Percentiles rank a stretch among this genome's conserved stretches.
Evolutionary conservation across 768 basidiomycete species (phyloP).

Genomic region (Tylopilus intermedius): DNA sequence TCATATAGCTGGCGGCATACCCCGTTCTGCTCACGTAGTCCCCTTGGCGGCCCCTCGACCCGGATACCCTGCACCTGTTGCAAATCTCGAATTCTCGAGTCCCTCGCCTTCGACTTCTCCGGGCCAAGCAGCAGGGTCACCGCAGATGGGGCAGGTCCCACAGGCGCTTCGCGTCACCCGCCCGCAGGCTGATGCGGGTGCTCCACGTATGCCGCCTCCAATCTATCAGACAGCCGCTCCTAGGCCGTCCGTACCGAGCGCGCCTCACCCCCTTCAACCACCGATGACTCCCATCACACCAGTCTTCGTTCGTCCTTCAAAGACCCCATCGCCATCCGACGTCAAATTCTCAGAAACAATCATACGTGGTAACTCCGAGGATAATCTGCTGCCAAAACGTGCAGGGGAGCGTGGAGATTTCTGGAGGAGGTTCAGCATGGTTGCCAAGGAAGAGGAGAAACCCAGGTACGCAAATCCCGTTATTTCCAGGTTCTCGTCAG

Average conservation of each 20-base stretch:
- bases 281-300: slow-evolving; percentile 77
- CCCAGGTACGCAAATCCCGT: slow-evolving; percentile 33
- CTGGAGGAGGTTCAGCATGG: slow-evolving; percentile 83
- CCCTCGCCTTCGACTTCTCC: slow-evolving; percentile 39
- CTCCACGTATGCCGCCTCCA: slow-evolving; percentile 28
- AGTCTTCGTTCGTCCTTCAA: slow-evolving; percentile 63
- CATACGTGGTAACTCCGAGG: slow-evolving; percentile 65
- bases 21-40: slow-evolving; percentile 29
- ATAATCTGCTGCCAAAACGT: slow-evolving; percentile 58
- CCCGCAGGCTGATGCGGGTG: slow-evolving; percentile 14
- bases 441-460: slow-evolving; percentile 66
- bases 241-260: slow-evolving; percentile 39
- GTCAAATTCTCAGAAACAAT: slow-evolving; percentile 54
- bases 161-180: slow-evolving; percentile 20
- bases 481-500: background rate
- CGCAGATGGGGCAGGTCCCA: slow-evolving; percentile 31
- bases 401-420: slow-evolving; percentile 71
- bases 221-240: slow-evolving; percentile 29
- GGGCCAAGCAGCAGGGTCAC: slow-evolving; percentile 13
- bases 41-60: slow-evolving; percentile 67
- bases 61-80: slow-evolving; percentile 67
- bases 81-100: slow-evolving; percentile 56
- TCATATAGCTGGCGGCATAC: slow-evolving; percentile 36
- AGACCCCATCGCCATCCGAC: slow-evolving; percentile 32
- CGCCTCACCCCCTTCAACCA: slow-evolving; percentile 71